These are phyloP conservation scores for Bromus sterilis DNA, from an alignment of 176 grass and related monocot genomes.

Conservation along the genomic window DNA sequence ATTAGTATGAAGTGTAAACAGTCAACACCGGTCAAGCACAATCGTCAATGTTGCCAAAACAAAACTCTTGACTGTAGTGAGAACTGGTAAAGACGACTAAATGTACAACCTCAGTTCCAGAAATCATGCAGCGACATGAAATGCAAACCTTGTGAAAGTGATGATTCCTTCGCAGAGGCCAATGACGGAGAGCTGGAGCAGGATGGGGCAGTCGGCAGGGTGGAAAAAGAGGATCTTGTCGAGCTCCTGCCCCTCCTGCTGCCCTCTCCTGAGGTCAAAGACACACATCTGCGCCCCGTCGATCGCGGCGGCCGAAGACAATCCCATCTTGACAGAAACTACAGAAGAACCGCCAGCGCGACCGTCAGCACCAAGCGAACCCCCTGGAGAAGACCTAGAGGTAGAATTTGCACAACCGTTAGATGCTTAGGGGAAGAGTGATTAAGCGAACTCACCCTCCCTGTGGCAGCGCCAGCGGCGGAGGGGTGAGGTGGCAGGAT, in stretches of 20 bases:
- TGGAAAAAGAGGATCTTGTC: conserved; percentile 98
- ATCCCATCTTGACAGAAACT: conserved; percentile 37
- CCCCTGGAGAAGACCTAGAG: background rate
- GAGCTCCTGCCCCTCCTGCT: conserved; percentile 89
- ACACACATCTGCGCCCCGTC: conserved; percentile 78
- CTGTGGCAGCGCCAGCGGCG: background rate
- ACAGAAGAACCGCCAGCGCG: background rate
- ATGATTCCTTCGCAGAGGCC: conserved; percentile 94
- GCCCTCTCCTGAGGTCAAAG: conserved; percentile 85
- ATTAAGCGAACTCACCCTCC: background rate
- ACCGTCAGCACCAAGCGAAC: background rate
- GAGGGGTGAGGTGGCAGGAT: background rate
- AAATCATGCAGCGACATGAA: background rate
- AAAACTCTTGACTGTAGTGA: background rate
- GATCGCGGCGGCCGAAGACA: conserved; percentile 34
- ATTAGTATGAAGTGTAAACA: background rate
- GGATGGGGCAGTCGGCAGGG: conserved; percentile 80
- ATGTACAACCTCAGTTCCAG: background rate
- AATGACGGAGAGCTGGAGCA: conserved; percentile 82
- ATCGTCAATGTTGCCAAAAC: background rate
- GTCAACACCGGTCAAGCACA: background rate
- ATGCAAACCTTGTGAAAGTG: conserved; percentile 73
- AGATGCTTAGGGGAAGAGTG: background rate
- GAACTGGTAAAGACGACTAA: background rate
- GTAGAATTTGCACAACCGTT: background rate